Evolutionary conservation across 2,329 filamentous ascomycete genomes (phyloP).

Genomic region (Diaporthe vaccinii): DNA sequence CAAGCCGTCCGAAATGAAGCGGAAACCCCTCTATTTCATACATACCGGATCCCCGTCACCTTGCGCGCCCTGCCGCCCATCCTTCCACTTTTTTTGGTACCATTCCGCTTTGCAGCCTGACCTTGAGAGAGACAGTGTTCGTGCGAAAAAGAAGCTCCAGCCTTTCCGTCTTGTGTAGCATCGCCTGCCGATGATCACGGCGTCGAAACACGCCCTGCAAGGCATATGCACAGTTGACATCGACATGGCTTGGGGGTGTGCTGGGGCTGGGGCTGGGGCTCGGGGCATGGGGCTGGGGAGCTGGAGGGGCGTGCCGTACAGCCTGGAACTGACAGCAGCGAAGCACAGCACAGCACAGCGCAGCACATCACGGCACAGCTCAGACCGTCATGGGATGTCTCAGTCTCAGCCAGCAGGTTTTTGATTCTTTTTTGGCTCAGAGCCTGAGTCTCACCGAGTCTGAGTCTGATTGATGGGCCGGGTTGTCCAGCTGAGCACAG

Average conservation of each 20-base stretch:
- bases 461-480: conserved; percentile 22
- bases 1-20: conserved; percentile 28
- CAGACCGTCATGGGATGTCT: conserved; percentile 19
- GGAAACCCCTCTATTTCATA: conserved; percentile 11
- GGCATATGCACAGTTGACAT: conserved; percentile 11
- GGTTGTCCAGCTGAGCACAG: conserved; percentile 16
- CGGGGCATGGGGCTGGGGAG: not conserved
- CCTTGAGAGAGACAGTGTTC: not conserved
- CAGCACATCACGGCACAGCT: not conserved
- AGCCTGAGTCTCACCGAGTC: conserved; percentile 6
- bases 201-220: conserved; percentile 28
- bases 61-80: not conserved
- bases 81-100: not conserved
- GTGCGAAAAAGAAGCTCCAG: conserved; percentile 33
- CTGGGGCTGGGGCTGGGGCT: not conserved
- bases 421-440: not conserved
- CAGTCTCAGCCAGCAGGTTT: conserved; percentile 26
- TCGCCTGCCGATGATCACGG: conserved; percentile 29
- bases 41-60: conserved; percentile 8
- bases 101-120: conserved; percentile 35
- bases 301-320: conserved; percentile 1
- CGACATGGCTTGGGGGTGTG: conserved; percentile 8
- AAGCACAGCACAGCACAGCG: not conserved
- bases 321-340: not conserved
- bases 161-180: conserved; percentile 30